Evolutionary conservation across 495 filamentous ascomycete genomes (phyloP).

Genomic region (Pseudevernia furfuracea): DNA sequence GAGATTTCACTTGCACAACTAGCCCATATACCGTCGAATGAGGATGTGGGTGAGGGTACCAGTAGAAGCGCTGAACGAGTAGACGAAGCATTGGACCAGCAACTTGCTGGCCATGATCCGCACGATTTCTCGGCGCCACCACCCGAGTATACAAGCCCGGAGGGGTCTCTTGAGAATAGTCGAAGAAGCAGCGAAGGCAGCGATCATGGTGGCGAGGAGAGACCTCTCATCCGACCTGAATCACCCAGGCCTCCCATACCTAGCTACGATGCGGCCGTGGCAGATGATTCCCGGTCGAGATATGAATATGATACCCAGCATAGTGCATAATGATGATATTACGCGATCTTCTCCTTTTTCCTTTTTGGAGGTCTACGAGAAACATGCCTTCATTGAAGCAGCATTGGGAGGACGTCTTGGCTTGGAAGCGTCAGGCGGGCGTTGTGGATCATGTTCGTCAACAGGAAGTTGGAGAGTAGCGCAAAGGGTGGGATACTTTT

Average conservation of each 20-base stretch:
- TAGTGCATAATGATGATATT: background rate
- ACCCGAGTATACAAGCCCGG: conserved; percentile 69
- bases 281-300: conserved; percentile 26
- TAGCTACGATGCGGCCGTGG: conserved; percentile 60
- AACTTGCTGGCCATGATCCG: conserved; percentile 34
- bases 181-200: conserved; percentile 45
- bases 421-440: background rate
- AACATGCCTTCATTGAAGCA: background rate
- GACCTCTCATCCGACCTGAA: conserved; percentile 38
- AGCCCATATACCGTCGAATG: conserved; percentile 62
- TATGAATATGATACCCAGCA: conserved; percentile 1
- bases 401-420: conserved; percentile 1
- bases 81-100: conserved; percentile 28
- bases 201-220: conserved; percentile 28
- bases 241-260: conserved; percentile 48
- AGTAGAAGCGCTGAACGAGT: conserved; percentile 47
- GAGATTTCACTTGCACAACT: conserved; percentile 86
- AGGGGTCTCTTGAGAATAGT: conserved; percentile 44
- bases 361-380: background rate
- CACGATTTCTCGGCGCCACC: conserved; percentile 42
- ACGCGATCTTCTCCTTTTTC: background rate
- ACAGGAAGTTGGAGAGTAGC: background rate
- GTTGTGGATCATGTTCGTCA: background rate
- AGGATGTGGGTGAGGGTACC: conserved; percentile 67
- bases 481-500: background rate